A percentile compares a stretch with the other conserved stretches of the same genome.
phyloP scores from a whole-genome alignment of 352 stramenopile genomes.

The Globisporangium carolinianum region DNA sequence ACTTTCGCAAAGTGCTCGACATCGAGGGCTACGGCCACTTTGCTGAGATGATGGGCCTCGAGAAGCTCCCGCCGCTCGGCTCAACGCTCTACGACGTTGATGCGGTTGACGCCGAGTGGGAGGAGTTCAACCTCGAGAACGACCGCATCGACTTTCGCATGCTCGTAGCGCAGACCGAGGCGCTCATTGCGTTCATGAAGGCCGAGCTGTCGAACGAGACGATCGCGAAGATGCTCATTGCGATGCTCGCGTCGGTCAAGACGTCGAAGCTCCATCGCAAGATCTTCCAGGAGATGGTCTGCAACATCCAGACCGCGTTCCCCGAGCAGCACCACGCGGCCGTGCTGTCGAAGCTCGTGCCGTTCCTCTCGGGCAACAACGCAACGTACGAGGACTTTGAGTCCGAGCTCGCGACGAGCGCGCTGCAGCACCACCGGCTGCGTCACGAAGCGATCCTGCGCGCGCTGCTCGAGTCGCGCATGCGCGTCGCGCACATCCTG shows the following conservation, averaged over 20 bases:
- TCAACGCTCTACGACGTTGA: slow-evolving; percentile 17
- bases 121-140: slow-evolving; percentile 81
- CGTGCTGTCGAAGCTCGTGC: slow-evolving; percentile 59
- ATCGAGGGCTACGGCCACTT: slow-evolving; percentile 65
- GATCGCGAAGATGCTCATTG: slow-evolving; percentile 79
- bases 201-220: slow-evolving; percentile 57
- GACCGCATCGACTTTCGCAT: slow-evolving; percentile 84
- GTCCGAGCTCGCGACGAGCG: slow-evolving; percentile 42
- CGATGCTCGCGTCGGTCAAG: slow-evolving; percentile 80
- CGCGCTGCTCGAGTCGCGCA: slow-evolving; percentile 70
- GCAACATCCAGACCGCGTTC: slow-evolving; percentile 76
- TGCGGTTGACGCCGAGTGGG: slow-evolving; percentile 72
- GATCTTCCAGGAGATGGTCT: slow-evolving; percentile 86
- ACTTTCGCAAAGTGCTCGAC: slow-evolving; percentile 74
- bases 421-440: slow-evolving; percentile 73
- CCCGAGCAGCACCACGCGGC: slow-evolving; percentile 55
- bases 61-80: slow-evolving; percentile 18
- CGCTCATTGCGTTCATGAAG: slow-evolving; percentile 60
- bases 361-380: slow-evolving; percentile 76
- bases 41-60: slow-evolving; percentile 72
- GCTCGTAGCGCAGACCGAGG: slow-evolving; percentile 57
- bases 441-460: slow-evolving; percentile 77
- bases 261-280: slow-evolving; percentile 82
- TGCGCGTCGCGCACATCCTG: slow-evolving; percentile 79
- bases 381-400: slow-evolving; percentile 71